Evolutionary conservation across 2,329 filamentous ascomycete genomes (phyloP).

Genomic region (Fusarium chuoi): DNA sequence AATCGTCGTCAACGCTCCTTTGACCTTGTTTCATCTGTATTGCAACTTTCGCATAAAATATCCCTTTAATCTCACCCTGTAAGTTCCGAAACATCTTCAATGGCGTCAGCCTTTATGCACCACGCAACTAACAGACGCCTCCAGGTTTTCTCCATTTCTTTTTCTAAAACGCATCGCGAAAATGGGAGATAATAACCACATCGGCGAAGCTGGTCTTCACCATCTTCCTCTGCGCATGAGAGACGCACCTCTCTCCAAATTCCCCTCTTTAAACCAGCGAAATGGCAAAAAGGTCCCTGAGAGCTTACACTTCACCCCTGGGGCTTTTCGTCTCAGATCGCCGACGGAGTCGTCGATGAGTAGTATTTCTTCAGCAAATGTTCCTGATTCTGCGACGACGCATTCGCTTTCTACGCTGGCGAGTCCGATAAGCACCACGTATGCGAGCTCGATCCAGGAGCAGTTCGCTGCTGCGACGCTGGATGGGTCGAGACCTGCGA

Average conservation of each 20-base stretch:
- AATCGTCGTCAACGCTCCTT: not conserved
- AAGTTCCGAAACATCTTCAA: not conserved
- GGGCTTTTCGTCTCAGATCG: slow-evolving; percentile 47
- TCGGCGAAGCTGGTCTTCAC: slow-evolving; percentile 40
- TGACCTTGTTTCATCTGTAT: not conserved
- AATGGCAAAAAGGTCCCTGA: slow-evolving; percentile 45
- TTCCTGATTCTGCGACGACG: slow-evolving; percentile 53
- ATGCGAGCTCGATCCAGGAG: slow-evolving; percentile 49
- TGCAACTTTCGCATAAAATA: not conserved
- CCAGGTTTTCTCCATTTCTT: slow-evolving; percentile 5
- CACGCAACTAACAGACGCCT: not conserved
- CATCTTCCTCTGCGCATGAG: slow-evolving; percentile 41
- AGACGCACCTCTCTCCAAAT: slow-evolving; percentile 31
- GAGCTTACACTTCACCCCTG: slow-evolving; percentile 44
- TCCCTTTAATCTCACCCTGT: slow-evolving; percentile 13
- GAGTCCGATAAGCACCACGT: slow-evolving; percentile 51
- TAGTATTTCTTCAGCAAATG: slow-evolving; percentile 51
- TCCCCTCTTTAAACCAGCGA: slow-evolving; percentile 20
- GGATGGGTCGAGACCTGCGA: slow-evolving; percentile 39
- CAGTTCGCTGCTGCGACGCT: slow-evolving; percentile 44
- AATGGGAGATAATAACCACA: slow-evolving; percentile 36
- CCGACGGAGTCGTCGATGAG: slow-evolving; percentile 53
- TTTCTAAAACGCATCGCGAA: not conserved
- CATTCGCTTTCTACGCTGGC: slow-evolving; percentile 50
- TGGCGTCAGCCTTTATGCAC: not conserved